Conservation (phyloP, 1,284 basidiomycete genomes). For the Baeospora myosura region DNA sequence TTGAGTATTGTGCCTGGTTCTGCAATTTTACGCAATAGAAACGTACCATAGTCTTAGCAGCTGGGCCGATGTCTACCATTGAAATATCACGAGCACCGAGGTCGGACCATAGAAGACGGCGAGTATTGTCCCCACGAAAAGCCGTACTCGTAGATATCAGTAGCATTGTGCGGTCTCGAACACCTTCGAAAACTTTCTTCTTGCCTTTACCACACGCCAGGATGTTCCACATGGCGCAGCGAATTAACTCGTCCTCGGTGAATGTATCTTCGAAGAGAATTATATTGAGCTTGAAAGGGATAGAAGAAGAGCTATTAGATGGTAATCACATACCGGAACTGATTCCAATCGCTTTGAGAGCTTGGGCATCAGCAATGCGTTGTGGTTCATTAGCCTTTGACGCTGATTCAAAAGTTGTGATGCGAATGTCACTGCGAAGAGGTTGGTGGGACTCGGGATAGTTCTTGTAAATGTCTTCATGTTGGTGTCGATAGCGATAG, state of each 20-base stretch:
- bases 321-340: not conserved
- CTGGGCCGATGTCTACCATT: constrained; percentile 11
- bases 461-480: not conserved
- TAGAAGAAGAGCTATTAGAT: not conserved
- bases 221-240: not conserved
- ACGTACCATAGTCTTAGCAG: constrained; percentile 7
- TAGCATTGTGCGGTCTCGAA: constrained; percentile 21
- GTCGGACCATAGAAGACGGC: constrained; percentile 17
- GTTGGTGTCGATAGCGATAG: not conserved
- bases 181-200: not conserved
- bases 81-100: constrained; percentile 13
- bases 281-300: no score
- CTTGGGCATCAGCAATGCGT: not conserved
- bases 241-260: not conserved
- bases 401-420: not conserved
- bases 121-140: constrained; percentile 19
- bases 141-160: constrained; percentile 14
- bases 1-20: no score
- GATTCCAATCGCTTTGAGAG: constrained; percentile 4
- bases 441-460: constrained; percentile 1
- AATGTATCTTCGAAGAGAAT: constrained; percentile 2
- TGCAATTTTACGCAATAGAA: constrained; percentile 1
- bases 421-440: constrained; percentile 3
- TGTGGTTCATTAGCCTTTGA: not conserved
- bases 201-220: not conserved